A percentile compares a stretch with the other conserved stretches of the same genome.
Evolutionary conservation across 2,329 filamentous ascomycete species (phyloP).

Genomic region (Xylariaceae sp.): DNA sequence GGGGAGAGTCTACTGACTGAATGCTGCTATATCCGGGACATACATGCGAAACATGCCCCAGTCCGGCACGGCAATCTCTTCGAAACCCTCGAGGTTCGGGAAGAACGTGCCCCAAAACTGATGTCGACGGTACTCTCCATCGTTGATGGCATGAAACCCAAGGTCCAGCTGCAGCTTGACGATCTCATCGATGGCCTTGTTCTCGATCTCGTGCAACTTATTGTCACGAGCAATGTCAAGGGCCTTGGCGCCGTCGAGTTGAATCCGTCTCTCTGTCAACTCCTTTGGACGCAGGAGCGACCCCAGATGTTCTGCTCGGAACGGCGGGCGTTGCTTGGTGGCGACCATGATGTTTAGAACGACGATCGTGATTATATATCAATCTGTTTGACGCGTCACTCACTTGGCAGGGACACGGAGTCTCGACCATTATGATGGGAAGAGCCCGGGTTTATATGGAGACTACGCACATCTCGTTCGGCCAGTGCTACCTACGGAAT

Average conservation of each 20-base stretch:
- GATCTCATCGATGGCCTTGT: slow-evolving; percentile 59
- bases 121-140: slow-evolving; percentile 36
- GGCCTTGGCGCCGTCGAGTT: slow-evolving; percentile 36
- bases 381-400: no score
- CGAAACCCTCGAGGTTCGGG: slow-evolving; percentile 39
- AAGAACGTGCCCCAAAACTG: slow-evolving; percentile 49
- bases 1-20: slow-evolving; percentile 33
- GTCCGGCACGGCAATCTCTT: slow-evolving; percentile 44
- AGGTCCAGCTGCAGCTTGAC: slow-evolving; percentile 64
- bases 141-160: slow-evolving; percentile 59
- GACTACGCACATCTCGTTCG: no score
- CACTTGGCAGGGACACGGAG: no score
- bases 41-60: slow-evolving; percentile 50
- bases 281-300: slow-evolving; percentile 64
- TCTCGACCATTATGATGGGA: no score
- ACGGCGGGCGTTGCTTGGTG: slow-evolving; percentile 47
- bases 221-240: slow-evolving; percentile 36
- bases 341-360: slow-evolving; percentile 20
- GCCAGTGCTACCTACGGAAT: no score
- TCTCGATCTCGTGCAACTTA: slow-evolving; percentile 49
- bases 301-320: slow-evolving; percentile 71
- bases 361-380: not conserved
- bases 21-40: slow-evolving; percentile 43
- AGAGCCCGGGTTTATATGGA: no score
- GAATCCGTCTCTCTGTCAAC: slow-evolving; percentile 56